Evolutionary conservation across 768 basidiomycete species (phyloP).

Genomic region (Boletus bicolor): DNA sequence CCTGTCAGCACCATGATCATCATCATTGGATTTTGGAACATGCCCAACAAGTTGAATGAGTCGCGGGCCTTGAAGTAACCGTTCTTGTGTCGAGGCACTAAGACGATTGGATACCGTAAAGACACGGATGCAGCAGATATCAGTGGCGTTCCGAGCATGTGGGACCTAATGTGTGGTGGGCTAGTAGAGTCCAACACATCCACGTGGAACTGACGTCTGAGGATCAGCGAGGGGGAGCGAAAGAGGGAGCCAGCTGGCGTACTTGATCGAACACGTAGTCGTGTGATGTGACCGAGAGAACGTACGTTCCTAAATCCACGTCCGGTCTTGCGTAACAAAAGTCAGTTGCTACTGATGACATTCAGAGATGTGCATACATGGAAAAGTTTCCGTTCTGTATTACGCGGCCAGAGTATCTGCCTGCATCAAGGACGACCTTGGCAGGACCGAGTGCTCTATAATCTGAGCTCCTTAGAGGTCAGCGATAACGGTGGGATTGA

Average conservation of each 20-base stretch:
- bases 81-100: slow-evolving; percentile 54
- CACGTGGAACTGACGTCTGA: slow-evolving; percentile 53
- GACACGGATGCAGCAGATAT: slow-evolving; percentile 51
- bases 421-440: slow-evolving; percentile 60
- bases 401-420: slow-evolving; percentile 50
- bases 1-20: slow-evolving; percentile 69
- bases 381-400: slow-evolving; percentile 57
- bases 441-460: slow-evolving; percentile 49
- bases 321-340: slow-evolving; percentile 46
- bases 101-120: slow-evolving; percentile 58
- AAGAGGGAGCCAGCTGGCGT: slow-evolving; percentile 5
- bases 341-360: slow-evolving; percentile 8
- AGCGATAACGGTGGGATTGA: slow-evolving; percentile 8
- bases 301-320: slow-evolving; percentile 65
- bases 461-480: slow-evolving; percentile 26
- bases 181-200: slow-evolving; percentile 51
- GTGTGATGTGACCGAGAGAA: slow-evolving; percentile 65
- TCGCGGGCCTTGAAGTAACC: slow-evolving; percentile 66
- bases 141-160: slow-evolving; percentile 66
- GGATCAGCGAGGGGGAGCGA: slow-evolving; percentile 3
- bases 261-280: slow-evolving; percentile 74
- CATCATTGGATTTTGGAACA: slow-evolving; percentile 86
- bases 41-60: slow-evolving; percentile 69
- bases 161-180: slow-evolving; percentile 55
- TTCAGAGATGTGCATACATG: slow-evolving; percentile 47